Evolutionary conservation across 2,329 filamentous ascomycete genomes (phyloP).

Genomic region (Phyllosticta citrichinensis): DNA sequence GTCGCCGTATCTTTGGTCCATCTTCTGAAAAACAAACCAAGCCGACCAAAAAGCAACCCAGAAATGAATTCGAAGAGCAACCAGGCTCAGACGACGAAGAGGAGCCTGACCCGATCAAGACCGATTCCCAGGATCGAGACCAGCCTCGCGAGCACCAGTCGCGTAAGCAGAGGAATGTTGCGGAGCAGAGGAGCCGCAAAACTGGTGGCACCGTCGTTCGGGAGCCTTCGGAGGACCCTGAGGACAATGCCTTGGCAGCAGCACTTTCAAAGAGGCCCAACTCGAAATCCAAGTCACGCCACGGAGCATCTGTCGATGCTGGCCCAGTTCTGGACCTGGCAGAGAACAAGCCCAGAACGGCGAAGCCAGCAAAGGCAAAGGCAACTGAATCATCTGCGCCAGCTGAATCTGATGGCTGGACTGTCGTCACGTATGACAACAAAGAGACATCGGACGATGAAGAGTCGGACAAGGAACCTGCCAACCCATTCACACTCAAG

Average conservation of each 20-base stretch:
- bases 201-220: neutral
- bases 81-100: slow-evolving; percentile 38
- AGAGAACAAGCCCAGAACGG: neutral
- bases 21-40: slow-evolving; percentile 21
- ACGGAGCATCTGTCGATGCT: slow-evolving; percentile 12
- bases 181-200: neutral
- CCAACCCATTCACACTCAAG: slow-evolving; percentile 33
- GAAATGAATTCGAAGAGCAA: slow-evolving; percentile 54
- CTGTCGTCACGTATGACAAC: slow-evolving; percentile 31
- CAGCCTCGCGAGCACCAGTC: neutral
- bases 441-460: slow-evolving; percentile 19
- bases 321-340: neutral
- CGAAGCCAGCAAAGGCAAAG: slow-evolving; percentile 17
- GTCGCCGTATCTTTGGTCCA: slow-evolving; percentile 62
- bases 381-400: slow-evolving; percentile 24
- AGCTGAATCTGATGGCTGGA: slow-evolving; percentile 34
- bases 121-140: neutral
- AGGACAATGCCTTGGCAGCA: slow-evolving; percentile 12
- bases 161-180: neutral
- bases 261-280: slow-evolving; percentile 15
- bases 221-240: slow-evolving; percentile 6
- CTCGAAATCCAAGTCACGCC: slow-evolving; percentile 14
- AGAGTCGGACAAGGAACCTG: slow-evolving; percentile 30
- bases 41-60: slow-evolving; percentile 16
- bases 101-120: slow-evolving; percentile 13